phyloP scores from a whole-genome alignment of 2,329 filamentous ascomycete species.

The Leptographium flavum region DNA sequence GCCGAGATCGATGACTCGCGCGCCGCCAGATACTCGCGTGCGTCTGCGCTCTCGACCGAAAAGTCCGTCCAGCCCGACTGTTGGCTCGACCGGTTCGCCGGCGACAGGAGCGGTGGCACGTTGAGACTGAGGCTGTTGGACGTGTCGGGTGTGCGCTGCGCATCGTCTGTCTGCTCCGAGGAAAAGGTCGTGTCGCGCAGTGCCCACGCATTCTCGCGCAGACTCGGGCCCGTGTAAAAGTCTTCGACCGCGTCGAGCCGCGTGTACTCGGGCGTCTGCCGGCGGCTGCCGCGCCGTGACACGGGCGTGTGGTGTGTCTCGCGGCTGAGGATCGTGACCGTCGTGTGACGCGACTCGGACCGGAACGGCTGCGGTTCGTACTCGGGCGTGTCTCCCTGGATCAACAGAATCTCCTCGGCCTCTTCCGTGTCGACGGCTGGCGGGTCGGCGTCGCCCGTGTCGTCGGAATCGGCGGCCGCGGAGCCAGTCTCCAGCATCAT shows the following conservation, averaged over 20 bases:
- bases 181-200: conserved; percentile 19
- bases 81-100: conserved; percentile 35
- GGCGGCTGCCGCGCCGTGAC: neutral
- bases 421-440: neutral
- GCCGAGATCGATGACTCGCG: too few relatives aligned
- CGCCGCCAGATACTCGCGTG: conserved; percentile 14
- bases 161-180: conserved; percentile 19
- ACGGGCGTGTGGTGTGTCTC: conserved; percentile 20
- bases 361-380: conserved; percentile 27
- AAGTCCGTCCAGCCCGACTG: conserved; percentile 48
- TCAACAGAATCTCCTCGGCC: neutral
- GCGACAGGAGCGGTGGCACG: conserved; percentile 29
- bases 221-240: conserved; percentile 18
- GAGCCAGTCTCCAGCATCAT: neutral
- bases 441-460: neutral
- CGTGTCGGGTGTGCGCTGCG: conserved; percentile 21
- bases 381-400: conserved; percentile 9
- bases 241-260: conserved; percentile 16
- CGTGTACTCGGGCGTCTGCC: neutral
- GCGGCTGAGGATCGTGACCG: conserved; percentile 34
- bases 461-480: neutral
- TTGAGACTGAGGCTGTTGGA: conserved; percentile 31
- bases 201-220: conserved; percentile 19
- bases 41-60: conserved; percentile 38
- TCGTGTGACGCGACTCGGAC: conserved; percentile 27